Base-by-base conservation (phyloP, 2,329 filamentous ascomycete species). In the Cercospora nicotianae region DNA sequence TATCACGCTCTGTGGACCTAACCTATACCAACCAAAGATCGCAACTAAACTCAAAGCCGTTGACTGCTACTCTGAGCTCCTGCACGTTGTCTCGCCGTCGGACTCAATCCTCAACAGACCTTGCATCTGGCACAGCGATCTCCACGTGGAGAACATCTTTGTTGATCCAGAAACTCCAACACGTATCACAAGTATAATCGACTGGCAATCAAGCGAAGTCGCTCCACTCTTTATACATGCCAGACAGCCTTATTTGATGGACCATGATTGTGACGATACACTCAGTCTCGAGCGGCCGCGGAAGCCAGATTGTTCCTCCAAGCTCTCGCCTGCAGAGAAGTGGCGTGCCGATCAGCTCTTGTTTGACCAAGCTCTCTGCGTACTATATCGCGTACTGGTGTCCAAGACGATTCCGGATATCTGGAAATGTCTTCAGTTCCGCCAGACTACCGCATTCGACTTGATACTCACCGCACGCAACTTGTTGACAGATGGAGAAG, bases 61-160 rank as follows among this genome's bases (percentile, higher is more conserved):
- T 3, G 33, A 39, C 33, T 39, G 33, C 33, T 39, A 39, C 13
- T 39, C 13, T 39, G 13, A 39, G 33, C 33, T 39, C 5, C 33
- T 39, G 33, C 13, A n/a, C 5, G 5, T 39, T 39, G 13, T 39
- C 33, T 7, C 33, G 13, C 33, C 33, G 5, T 39, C 33, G 33
- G 33, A 39, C 5, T 4, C 33, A 4, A 4, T 39, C 13, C 33
- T 39, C 33, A 39, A 39, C 33, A 39, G 33, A 39, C 33, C 33
- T 16, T 62, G 23, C 30, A 70, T 78, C 18, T 79, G 75, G 80
- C 79, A 82, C 63, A 68, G 66, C 39, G 80, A 83, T 60, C 71
- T 82, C 20, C 80, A 82, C 60, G 64, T 65, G 18, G 79, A 75
- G 8, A 82, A 78, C 57, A 79, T 80, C 62, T 78, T 79, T 60